Base-by-base conservation (phyloP, 257 asterid genomes). In the Solanum ossicruentum region DNA sequence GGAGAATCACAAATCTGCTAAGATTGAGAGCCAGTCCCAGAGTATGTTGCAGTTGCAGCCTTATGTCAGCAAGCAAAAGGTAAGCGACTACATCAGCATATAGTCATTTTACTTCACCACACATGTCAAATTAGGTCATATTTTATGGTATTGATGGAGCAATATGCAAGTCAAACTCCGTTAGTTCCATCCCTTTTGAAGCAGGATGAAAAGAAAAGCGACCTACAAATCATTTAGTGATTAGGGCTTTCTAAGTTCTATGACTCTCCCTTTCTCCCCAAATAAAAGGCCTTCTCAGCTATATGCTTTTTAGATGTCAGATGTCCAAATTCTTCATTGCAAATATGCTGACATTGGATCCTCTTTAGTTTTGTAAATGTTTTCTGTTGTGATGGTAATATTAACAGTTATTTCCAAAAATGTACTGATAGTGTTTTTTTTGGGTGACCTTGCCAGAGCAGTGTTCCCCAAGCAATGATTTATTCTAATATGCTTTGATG, bases 11-110 rank as follows among this genome's bases (percentile, higher is more conserved):
- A 82, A 84, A 54, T 78, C 91, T 49, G 56, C 5, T 52, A 86
- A 89, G 89, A 87, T 56, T 80, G 94, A 90, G 81, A 84, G 84
- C 85, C 89, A 89, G 72, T 12, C 90, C 13, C 92, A 91, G 88
- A 85, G 26, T 60, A 80, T 75, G 58, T 54, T 89, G 83, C 92
- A 88, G 11, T 84, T 96, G 79, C 98, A 94, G 87, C 99, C 99
- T 91, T 94, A 96, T 84, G 83, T 93, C 92, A 91, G 98, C 93
- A 96, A 96, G 89, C 92, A 95, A 91, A 92, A 88, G 98, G 99
- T 94, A 86, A 92, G 85, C n/a, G 65, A 65, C 41, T 80, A 67
- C 17, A 51, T 20, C 26, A 28, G 23, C 47, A 23, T 54, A 17
- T 57, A 28, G 49, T 75, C 23, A 12, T 21, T 45, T 73, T 47